A percentile compares a stretch with the other conserved stretches of the same genome.
These are phyloP conservation scores for Agrostemma githago DNA, from an alignment of 148 eudicot species.

Conservation along the genomic window DNA sequence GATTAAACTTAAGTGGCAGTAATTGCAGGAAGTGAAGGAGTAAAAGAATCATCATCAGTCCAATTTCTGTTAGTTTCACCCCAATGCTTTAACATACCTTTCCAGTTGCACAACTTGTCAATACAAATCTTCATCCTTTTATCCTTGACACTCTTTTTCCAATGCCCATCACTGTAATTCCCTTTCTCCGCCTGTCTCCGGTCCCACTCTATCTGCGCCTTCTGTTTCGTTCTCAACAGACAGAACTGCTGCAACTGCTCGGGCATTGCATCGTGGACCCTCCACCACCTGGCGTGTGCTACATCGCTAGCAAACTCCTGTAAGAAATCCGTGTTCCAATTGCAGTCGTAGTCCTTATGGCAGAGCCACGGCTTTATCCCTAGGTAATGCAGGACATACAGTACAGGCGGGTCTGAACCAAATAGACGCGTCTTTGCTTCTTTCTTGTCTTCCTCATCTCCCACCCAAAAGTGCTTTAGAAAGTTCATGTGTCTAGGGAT, in stretches of 20 bases:
- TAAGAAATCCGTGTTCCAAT: constrained; percentile 59
- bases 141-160: constrained; percentile 54
- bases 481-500: constrained; percentile 76
- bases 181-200: constrained; percentile 64
- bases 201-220: constrained; percentile 78
- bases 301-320: constrained; percentile 84
- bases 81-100: constrained; percentile 78
- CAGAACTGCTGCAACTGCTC: constrained; percentile 57
- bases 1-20: constrained; percentile 12
- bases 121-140: constrained; percentile 53
- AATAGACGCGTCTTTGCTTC: constrained; percentile 51
- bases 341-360: constrained; percentile 77
- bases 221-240: constrained; percentile 45
- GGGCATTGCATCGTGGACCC: constrained; percentile 76
- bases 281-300: constrained; percentile 81
- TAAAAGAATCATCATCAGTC: constrained; percentile 34
- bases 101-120: constrained; percentile 69
- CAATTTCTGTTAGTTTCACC: constrained; percentile 62
- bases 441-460: constrained; percentile 63
- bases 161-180: constrained; percentile 63
- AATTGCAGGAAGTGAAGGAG: constrained; percentile 41
- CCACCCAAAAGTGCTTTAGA: constrained; percentile 69
- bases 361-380: constrained; percentile 92
- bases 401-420: constrained; percentile 69
- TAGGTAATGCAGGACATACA: constrained; percentile 73